Percentiles rank a stretch among this genome's conserved stretches.
Evolutionary conservation across 176 grass and related monocot genomes (phyloP).

Genomic region (Dactylis glomerata): DNA sequence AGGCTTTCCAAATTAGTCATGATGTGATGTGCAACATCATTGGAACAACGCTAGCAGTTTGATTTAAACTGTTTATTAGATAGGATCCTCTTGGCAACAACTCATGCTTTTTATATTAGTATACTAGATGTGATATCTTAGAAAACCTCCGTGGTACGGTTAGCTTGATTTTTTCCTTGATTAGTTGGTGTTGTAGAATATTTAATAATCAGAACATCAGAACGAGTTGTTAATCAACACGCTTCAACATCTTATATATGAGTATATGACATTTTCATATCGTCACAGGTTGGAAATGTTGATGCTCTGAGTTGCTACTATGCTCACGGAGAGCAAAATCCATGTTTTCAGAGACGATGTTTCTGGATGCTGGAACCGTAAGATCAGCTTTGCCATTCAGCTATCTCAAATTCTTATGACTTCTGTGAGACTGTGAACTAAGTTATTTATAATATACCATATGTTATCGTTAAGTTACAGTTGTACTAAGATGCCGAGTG

Average conservation of each 20-base stretch:
- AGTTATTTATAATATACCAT: not conserved
- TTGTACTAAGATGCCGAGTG: constrained; percentile 16
- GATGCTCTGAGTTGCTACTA: constrained; percentile 97
- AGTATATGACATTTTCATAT: constrained; percentile 23
- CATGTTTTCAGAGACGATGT: constrained; percentile 85
- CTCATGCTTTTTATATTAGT: not conserved
- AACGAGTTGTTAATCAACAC: constrained; percentile 1
- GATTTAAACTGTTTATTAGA: not conserved
- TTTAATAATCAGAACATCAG: constrained; percentile 4
- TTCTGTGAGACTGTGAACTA: constrained; percentile 6
- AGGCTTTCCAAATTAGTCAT: not conserved
- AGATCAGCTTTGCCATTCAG: constrained; percentile 31
- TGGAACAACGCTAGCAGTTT: not conserved
- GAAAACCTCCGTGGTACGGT: not conserved
- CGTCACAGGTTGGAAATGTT: constrained; percentile 76
- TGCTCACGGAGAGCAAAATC: constrained; percentile 91
- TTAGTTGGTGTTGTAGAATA: not conserved
- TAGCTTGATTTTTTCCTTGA: constrained; percentile 6
- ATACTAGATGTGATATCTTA: not conserved
- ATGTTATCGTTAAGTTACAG: constrained; percentile 1
- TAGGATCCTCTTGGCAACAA: not conserved
- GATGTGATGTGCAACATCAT: not conserved
- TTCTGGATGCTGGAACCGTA: constrained; percentile 98
- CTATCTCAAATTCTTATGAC: constrained; percentile 8
- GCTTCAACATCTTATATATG: constrained; percentile 12